Base-by-base conservation (phyloP, 441 rosid genomes). In the Euphorbia schlechtendalii region DNA sequence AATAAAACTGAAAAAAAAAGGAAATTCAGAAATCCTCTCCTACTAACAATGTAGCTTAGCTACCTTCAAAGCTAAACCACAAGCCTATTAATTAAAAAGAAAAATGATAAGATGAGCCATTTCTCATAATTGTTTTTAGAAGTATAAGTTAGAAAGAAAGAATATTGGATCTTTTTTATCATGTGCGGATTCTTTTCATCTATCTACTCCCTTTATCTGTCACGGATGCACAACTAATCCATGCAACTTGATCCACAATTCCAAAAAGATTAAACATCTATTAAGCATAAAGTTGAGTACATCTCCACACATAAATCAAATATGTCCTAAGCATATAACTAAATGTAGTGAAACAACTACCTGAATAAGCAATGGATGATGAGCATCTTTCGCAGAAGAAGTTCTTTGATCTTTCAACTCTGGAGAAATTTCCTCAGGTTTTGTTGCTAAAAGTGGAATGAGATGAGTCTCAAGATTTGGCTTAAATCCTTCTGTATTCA, bases 381-480 rank as follows among this genome's bases (percentile, higher is more conserved):
- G 96, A 67, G 69, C 75, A 70, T 74, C 82, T 77, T 80, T 86
- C 14, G 88, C 76, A 55, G 83, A 75, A 8, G 73, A 60, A 38
- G 59, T 61, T 24, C 55, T 74, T 74, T 82, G 81, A 59, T 84
- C 90, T 78, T 82, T 81, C 1, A 78, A 71, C 24, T 84, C 91
- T 18, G n/a, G 30, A 22, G 79, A 67, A 54, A 68, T 56, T 68
- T 86, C 88, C 73, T 85, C 86, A 4, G 79, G 72, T 76, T 87
- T 86, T 25, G 71, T 81, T 43, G 90, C 88, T 55, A 89, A 91
- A 56, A 92, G 69, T 5, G 96, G 96, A 75, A 86, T 75, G 58
- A 92, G 92, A 21, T 92, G 96, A 21, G 88, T 90, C 77, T 90
- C 98, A 66, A 90, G 80, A 73, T 90, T 92, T 36, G 98, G 98